Conservation (phyloP, 805 yeast genomes). For the Yarrowia hollandica region DNA sequence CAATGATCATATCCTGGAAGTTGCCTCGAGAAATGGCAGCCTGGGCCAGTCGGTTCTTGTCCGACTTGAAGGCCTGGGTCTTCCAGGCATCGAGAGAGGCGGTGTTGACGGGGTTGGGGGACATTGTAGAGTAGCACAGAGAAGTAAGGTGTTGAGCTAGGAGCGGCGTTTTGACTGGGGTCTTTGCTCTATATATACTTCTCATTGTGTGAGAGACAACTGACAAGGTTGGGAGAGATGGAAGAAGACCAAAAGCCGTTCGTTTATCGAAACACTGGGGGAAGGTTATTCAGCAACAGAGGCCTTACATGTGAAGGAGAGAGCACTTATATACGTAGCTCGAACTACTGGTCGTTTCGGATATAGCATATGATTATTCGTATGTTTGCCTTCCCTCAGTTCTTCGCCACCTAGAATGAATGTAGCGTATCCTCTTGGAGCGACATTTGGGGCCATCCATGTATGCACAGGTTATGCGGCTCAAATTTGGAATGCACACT, state of each 20-base stretch:
- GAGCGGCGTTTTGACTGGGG: not conserved
- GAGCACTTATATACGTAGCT: too few species aligned
- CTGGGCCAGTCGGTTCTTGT: slow-evolving; percentile 55
- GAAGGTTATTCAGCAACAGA: too few species aligned
- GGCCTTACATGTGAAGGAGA: too few species aligned
- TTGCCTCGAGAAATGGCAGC: slow-evolving; percentile 53
- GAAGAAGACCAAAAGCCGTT: not conserved
- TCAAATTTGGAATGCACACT: not conserved
- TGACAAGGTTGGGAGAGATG: slow-evolving; percentile 5
- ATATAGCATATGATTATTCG: too few species aligned
- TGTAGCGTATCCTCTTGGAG: too few species aligned
- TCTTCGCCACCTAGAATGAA: too few species aligned
- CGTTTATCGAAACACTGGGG: too few species aligned
- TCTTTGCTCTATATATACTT: slow-evolving; percentile 16
- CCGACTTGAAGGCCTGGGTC: slow-evolving; percentile 46
- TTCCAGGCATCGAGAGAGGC: slow-evolving; percentile 49
- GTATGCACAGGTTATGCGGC: slow-evolving; percentile 7
- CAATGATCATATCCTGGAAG: slow-evolving; percentile 46
- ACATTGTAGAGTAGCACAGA: slow-evolving; percentile 12
- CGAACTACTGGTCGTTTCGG: too few species aligned
- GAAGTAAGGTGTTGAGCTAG: not conserved
- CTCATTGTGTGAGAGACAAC: slow-evolving; percentile 12
- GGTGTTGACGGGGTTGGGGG: slow-evolving; percentile 43
- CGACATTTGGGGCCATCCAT: not conserved
- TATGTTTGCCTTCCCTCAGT: too few species aligned